These are phyloP conservation scores for Malania oleifera DNA, from an alignment of 164 flowering plant species.

Conservation along the genomic window DNA sequence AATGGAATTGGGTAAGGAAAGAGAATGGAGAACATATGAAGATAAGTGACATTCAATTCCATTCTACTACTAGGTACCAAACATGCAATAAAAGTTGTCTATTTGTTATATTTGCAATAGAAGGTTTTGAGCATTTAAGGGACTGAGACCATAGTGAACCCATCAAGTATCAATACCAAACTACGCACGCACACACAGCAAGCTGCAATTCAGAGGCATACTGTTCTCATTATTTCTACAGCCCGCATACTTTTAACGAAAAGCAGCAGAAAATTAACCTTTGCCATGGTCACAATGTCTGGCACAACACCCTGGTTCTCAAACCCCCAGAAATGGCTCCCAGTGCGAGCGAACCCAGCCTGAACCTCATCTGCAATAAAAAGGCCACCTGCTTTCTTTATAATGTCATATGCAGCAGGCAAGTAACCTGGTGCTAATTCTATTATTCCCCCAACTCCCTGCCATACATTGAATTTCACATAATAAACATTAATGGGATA, in stretches of 20 bases:
- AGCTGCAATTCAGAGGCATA: too few species aligned
- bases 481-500: background rate
- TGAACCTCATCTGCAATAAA: constrained; percentile 96
- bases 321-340: constrained; percentile 93
- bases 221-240: too few species aligned
- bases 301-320: constrained; percentile 90
- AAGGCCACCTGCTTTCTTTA: constrained; percentile 85
- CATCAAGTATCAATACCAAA: too few species aligned
- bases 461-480: background rate
- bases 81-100: too few species aligned
- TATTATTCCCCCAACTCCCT: constrained; percentile 95
- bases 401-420: constrained; percentile 55
- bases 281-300: constrained; percentile 97
- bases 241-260: background rate
- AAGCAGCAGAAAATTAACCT: constrained; percentile 35
- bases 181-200: too few species aligned
- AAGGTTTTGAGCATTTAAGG: too few species aligned
- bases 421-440: constrained; percentile 90
- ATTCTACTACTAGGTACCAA: too few species aligned
- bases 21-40: too few species aligned
- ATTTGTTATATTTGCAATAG: too few species aligned
- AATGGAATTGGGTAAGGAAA: too few species aligned
- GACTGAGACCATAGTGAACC: too few species aligned
- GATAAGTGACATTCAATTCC: too few species aligned
- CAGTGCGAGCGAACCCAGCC: constrained; percentile 83